These are phyloP conservation scores for Pycnococcus provasolii DNA, from an alignment of 139 green algal species.

Conservation along the genomic window DNA sequence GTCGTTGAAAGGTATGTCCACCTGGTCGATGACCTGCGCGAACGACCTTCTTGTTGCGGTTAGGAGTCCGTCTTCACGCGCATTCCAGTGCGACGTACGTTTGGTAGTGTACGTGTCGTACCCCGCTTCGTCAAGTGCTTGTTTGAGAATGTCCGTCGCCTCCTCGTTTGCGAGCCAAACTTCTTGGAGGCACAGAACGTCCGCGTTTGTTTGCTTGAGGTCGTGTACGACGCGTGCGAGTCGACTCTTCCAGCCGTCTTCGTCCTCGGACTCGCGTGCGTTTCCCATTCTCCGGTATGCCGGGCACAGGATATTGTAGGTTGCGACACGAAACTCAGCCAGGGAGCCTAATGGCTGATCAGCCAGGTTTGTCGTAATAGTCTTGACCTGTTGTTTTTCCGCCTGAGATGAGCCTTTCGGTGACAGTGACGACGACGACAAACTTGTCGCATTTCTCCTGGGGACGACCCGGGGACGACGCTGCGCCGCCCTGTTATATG, in stretches of 20 bases:
- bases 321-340: neutral
- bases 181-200: constrained; percentile 25
- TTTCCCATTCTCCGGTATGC: constrained; percentile 2
- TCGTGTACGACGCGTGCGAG: neutral
- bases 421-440: neutral
- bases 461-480: neutral
- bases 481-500: too few relatives aligned
- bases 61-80: constrained; percentile 17
- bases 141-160: constrained; percentile 9
- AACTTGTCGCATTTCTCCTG: neutral
- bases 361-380: too few relatives aligned
- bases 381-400: neutral
- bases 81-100: constrained; percentile 5
- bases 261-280: constrained; percentile 6
- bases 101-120: constrained; percentile 19
- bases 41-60: neutral
- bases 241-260: neutral
- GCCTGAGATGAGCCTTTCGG: neutral
- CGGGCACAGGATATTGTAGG: constrained; percentile 12
- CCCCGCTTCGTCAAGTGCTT: constrained; percentile 5
- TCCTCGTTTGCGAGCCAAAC: constrained; percentile 24
- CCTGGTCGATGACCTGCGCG: constrained; percentile 21
- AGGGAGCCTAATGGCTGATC: too few relatives aligned
- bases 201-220: neutral
- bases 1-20: constrained; percentile 29